Base-by-base conservation (phyloP, 768 basidiomycete species). In the Coprinellus aureogranulatus region DNA sequence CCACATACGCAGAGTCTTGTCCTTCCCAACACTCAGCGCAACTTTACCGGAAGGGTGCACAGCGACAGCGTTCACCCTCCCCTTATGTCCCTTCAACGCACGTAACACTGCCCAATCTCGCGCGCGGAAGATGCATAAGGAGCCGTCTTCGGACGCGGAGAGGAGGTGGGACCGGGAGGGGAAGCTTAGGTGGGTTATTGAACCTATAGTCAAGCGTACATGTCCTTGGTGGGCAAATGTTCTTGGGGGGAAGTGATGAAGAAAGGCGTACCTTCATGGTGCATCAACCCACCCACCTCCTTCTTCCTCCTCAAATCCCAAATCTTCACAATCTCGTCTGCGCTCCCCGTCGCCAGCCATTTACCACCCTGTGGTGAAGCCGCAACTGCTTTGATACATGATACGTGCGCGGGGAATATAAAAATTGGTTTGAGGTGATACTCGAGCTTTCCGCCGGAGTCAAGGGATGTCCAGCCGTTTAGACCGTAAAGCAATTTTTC, bases 291-390 rank as follows among this genome's bases (percentile, higher is more conserved):
- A 30, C 97, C 97, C 51, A 99, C 83, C 71, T 99, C 96, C 74
- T 97, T 97, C 70, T 87, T 78, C 66, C 94, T 77, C 54, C 87
- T 81, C 59, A 99, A 71, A 75, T 98, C 94, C 97, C 97, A 99
- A 9, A 99, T 87, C 70, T 98, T 98, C 64, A 98, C 76, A 49
- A 95, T 90, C 70, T 98, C 97, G 68, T 99, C 97, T n/a, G 90
- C 83, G 61, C 92, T 93, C 8, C 94, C 97, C 0, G 90, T 94
- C 8, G 94, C 96, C 16, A 98, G 80, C 94, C 94, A 98, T 74
- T 97, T 98, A 1, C 94, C 94, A 30, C 94, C 94, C 2, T 83
- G 73, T 2, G 94, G 94, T 0, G 90, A 90, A 0, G 92, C 90
- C 2, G 94, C 89, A 28, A 95, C 89, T 11, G 92, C 84, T 67